Evolutionary conservation across 129 eudicot species (phyloP), one percentile per base, ranked within the genome.

Genomic region (Artemisia tridentata): DNA sequence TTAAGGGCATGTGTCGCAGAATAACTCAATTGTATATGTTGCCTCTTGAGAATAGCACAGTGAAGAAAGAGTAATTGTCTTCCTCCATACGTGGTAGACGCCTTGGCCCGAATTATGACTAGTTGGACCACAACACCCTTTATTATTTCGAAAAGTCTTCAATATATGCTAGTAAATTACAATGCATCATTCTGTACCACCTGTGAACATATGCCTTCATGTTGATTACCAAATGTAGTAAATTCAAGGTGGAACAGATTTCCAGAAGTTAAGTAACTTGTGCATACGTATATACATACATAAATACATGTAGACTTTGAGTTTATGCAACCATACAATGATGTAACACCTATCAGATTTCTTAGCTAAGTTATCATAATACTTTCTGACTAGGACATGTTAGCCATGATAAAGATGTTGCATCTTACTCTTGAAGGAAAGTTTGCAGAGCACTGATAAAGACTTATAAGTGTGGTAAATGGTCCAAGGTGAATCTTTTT

Each of bases 121-220:
- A 63, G 68, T 18, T 38, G 68, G 68, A 63, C 66, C 66, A 61
- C 21, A 61, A 4, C 51, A 63, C 15, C 68, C 68, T 23, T 51
- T 23, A 56, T 56, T 19, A 16, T 23, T 63, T 63, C 51, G 51
- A 41, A 63, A 63, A 38, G 7, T n/a, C 68, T 63, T 41, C 9
- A 41, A 4, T 41, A 14, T 63, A 63, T 17, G 51, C 27, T 60
- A 61, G 50, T 38, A 16, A 16, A 63, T 63, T n/a, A 41, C 68
- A 51, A 11, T 61, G 66, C n/a, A 61, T 61, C 66, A 61, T 29
- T 38, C 27, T 11, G 18, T 63, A 41, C 52, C 51, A 48, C 50
- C 6, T 38, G 25, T 38, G 23, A 41, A 17, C 23, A 41, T 15
- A 3, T 29, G 34, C 27, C 4, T 41, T 1, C 47, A 63, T 38